Evolutionary conservation across 768 basidiomycete genomes (phyloP), one percentile per base, ranked within the genome.

Genomic region (Russula ochroleuca): DNA sequence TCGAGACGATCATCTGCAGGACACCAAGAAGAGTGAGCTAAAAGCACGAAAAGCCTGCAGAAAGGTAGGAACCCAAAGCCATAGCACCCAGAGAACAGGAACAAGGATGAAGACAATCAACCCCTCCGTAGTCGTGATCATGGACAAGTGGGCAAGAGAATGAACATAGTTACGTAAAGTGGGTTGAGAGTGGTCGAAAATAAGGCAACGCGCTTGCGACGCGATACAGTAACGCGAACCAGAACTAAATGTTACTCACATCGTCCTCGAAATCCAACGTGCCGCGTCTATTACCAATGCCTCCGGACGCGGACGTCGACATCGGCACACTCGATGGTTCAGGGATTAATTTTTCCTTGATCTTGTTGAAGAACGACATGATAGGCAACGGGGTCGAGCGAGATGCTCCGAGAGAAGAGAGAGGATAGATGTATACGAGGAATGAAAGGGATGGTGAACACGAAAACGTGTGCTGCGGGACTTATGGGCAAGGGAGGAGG

Each of bases 1-100:
- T 92, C 25, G 90, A 87, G 51, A 93, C 84, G 69, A 93, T 92
- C 89, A 92, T 90, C 92, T 93, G 68, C 21, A 68, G 37, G 19
- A 68, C 43, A 53, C 43, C 63, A 62, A 51, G 50, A 65, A 69
- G 67, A 55, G 72, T 73, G 63, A 70, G 68, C 5, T 57, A 1
- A 68, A 40, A 48, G 35, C 33, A 43, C 54, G 11, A 56, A 38
- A 69, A 0, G 52, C 47, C 67, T 47, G 55, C 55, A 48, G 50
- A 61, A 52, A 63, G 61, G 31, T 57, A 70, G 63, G 68, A 67
- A 90, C 88, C 86, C 85, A 86, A 69, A 88, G 81, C 85, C 85
- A 88, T 69, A 85, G 64, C 51, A 83, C 75, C 80, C 81, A 88
- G 63, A 85, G 72, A 41, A 85, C 57, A n/a, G 87, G 88, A 28